Evolutionary conservation across 148 eudicot genomes (phyloP), one percentile per base, ranked within the genome.

Genomic region (Silene uniflora): DNA sequence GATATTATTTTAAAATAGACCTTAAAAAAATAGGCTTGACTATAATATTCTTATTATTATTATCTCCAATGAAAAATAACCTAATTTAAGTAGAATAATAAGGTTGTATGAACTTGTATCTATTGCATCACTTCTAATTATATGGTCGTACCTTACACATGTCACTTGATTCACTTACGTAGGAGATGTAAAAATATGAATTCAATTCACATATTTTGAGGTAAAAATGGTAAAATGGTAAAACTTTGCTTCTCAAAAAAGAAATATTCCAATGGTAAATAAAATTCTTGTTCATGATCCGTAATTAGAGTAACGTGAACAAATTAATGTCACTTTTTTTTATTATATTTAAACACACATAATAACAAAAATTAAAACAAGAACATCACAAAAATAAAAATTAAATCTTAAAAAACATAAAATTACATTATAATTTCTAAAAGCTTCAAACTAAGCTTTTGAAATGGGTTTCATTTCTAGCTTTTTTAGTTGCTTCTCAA

Each of bases 401-500:
- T 42, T 68, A 68, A 42, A 42, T 22, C 25, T 46, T 16, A 66
- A 66, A 66, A 66, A 32, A n/a, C 24, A 52, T 3, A 46, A 60
- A 25, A 58, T 56, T 12, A 8, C 13, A n/a, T 67, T 67, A 32
- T 55, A 52, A 71, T 24, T 71, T 71, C 73, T 52, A 23, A 11
- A 71, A 71, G 73, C 73, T 69, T 69, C 72, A 69, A 69, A 69
- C 3, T 47, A 69, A 69, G 72, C 72, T 71, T 71, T 74, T 62
- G 72, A 68, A 76, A 76, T 69, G 72, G 79, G 68, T 63, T 69
- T 76, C 65, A 58, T 67, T 69, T 76, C 79, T 60, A 76, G 79
- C 79, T 58, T 76, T 29, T 76, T 76, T 69, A 76, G 79, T 44
- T 69, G 79, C 46, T 76, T 76, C 67, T 27, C 68, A 61, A 59